These are phyloP conservation scores for Globisporangium perplexum DNA, from an alignment of 352 stramenopile genomes.

Conservation along the genomic window DNA sequence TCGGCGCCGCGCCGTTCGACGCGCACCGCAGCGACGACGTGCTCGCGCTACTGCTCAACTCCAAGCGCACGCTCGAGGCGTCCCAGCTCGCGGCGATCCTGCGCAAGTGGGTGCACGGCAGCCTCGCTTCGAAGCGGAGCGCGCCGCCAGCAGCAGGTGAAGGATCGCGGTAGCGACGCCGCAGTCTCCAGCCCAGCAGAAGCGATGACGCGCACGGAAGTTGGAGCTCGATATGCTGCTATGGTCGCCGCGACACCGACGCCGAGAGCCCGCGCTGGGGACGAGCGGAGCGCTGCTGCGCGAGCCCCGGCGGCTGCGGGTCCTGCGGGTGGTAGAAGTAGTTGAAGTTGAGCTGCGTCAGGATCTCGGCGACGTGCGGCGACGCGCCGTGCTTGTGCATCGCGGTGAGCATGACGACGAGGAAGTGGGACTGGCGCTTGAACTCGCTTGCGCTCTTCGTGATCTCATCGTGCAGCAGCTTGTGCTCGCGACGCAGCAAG, in stretches of 20 bases:
- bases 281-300: not conserved
- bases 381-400: conserved; percentile 72
- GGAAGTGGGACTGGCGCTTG: conserved; percentile 55
- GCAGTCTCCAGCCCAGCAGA: no score
- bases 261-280: not conserved
- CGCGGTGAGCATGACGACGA: conserved; percentile 65
- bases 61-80: conserved; percentile 50
- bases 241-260: not conserved
- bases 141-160: no score
- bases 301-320: conserved; percentile 13
- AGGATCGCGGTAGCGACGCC: no score
- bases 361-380: conserved; percentile 57
- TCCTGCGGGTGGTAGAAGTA: conserved; percentile 41
- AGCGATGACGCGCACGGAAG: no score
- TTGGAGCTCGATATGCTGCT: not conserved
- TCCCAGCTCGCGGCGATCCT: conserved; percentile 37
- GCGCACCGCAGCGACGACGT: conserved; percentile 37
- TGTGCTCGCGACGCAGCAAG: conserved; percentile 7
- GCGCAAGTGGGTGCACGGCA: conserved; percentile 28
- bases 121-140: not conserved
- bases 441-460: conserved; percentile 41
- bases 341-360: conserved; percentile 78
- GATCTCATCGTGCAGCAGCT: conserved; percentile 27
- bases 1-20: conserved; percentile 18
- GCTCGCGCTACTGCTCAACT: conserved; percentile 39